phyloP scores from a whole-genome alignment of 129 eudicot genomes.

The Chrysanthemum lavandulifolium region DNA sequence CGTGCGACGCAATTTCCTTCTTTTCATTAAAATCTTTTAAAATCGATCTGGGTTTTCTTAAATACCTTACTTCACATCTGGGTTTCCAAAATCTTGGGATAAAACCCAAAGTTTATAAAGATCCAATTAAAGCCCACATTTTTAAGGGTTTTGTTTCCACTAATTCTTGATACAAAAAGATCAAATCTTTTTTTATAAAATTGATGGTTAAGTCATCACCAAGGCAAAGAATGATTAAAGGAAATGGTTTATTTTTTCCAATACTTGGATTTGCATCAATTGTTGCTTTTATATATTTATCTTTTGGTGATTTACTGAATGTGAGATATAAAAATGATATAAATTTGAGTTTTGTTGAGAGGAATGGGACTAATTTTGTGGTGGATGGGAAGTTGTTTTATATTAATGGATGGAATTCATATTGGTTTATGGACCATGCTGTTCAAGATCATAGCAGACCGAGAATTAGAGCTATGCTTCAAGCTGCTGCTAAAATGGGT shows the following conservation, averaged over 20 bases:
- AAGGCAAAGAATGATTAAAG: constrained; percentile 41
- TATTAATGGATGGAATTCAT: constrained; percentile 95
- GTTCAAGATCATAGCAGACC: constrained; percentile 58
- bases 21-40: constrained; percentile 34
- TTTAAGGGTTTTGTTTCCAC: constrained; percentile 22
- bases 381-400: constrained; percentile 80
- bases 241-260: constrained; percentile 74
- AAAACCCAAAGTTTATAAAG: constrained; percentile 21
- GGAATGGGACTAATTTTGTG: constrained; percentile 84
- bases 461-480: constrained; percentile 64
- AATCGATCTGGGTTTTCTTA: constrained; percentile 55
- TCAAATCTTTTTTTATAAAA: background rate
- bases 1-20: constrained; percentile 17
- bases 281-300: constrained; percentile 65
- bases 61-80: constrained; percentile 37
- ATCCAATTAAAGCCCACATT: constrained; percentile 30
- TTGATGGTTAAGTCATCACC: constrained; percentile 55
- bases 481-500: constrained; percentile 93
- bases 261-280: constrained; percentile 77
- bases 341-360: constrained; percentile 75
- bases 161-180: constrained; percentile 21
- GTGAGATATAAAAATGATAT: constrained; percentile 38
- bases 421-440: constrained; percentile 98
- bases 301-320: constrained; percentile 77
- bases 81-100: constrained; percentile 35